Evolutionary conservation across 2,329 filamentous ascomycete genomes (phyloP).

Genomic region (Colletotrichum kahawae): DNA sequence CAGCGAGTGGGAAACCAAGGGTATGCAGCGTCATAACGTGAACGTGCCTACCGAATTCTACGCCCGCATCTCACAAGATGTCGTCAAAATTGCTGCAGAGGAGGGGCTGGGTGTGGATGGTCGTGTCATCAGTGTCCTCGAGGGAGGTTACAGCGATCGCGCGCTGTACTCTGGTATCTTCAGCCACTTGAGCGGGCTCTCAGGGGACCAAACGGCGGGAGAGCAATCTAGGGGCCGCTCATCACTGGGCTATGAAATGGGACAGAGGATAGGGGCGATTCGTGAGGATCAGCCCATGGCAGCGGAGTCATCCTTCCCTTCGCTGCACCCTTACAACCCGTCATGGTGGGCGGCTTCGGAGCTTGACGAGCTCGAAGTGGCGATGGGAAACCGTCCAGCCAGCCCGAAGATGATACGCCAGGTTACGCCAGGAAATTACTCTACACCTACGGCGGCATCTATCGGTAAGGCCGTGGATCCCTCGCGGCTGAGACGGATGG

Average conservation of each 20-base stretch:
- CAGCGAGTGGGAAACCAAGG: slow-evolving; percentile 88
- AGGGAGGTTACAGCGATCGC: slow-evolving; percentile 94
- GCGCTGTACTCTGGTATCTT: slow-evolving; percentile 87
- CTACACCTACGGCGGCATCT: slow-evolving; percentile 86
- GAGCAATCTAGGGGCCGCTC: slow-evolving; percentile 31
- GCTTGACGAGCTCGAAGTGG: slow-evolving; percentile 72
- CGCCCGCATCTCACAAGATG: slow-evolving; percentile 84
- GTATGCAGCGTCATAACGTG: slow-evolving; percentile 95
- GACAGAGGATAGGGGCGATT: slow-evolving; percentile 51
- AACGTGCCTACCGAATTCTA: slow-evolving; percentile 98
- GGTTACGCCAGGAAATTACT: slow-evolving; percentile 73
- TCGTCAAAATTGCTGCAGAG: slow-evolving; percentile 82
- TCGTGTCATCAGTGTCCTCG: slow-evolving; percentile 88
- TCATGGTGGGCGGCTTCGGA: slow-evolving; percentile 73
- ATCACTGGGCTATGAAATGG: slow-evolving; percentile 65
- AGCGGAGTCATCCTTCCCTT: slow-evolving; percentile 28
- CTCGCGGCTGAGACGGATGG: slow-evolving; percentile 66
- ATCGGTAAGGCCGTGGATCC: slow-evolving; percentile 78
- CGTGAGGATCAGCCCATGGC: slow-evolving; percentile 35
- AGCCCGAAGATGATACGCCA: slow-evolving; percentile 59
- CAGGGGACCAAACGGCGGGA: slow-evolving; percentile 52
- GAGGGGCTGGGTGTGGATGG: slow-evolving; percentile 79
- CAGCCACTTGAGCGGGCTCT: slow-evolving; percentile 87
- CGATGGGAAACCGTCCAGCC: slow-evolving; percentile 55
- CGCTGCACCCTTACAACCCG: slow-evolving; percentile 61